A percentile compares a stretch with the other conserved stretches of the same genome.
These are phyloP conservation scores for Pharnaceum exiguum DNA, from an alignment of 148 eudicot genomes.

Conservation along the genomic window DNA sequence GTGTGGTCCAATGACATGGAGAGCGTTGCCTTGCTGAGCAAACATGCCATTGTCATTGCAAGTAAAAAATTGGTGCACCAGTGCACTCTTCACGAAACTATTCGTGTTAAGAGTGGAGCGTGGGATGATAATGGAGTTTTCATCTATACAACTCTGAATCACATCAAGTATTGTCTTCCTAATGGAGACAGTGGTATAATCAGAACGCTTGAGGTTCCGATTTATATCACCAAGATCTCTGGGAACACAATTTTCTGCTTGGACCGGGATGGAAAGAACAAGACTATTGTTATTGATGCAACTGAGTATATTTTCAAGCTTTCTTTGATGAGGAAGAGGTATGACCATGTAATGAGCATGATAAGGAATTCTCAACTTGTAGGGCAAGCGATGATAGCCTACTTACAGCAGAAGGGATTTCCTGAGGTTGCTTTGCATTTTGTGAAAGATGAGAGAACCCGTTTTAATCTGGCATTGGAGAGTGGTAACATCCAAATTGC, in stretches of 20 bases:
- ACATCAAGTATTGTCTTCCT: constrained; percentile 87
- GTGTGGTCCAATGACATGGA: constrained; percentile 93
- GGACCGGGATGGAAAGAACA: constrained; percentile 79
- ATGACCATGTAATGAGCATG: constrained; percentile 81
- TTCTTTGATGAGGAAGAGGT: constrained; percentile 58
- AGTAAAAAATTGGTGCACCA: constrained; percentile 67
- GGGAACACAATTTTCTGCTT: constrained; percentile 67
- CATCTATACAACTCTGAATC: constrained; percentile 71
- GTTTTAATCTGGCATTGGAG: constrained; percentile 68
- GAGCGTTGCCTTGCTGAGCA: constrained; percentile 79
- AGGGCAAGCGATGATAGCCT: constrained; percentile 87
- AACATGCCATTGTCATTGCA: constrained; percentile 70
- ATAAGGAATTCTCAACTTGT: constrained; percentile 74
- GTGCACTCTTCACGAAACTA: constrained; percentile 84
- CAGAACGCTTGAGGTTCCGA: constrained; percentile 69
- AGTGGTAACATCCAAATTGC: constrained; percentile 77
- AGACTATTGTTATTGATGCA: constrained; percentile 56
- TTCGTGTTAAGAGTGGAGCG: constrained; percentile 81
- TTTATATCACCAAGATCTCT: constrained; percentile 65
- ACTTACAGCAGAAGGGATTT: constrained; percentile 82
- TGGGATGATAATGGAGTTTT: constrained; percentile 95
- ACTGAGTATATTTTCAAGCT: constrained; percentile 77
- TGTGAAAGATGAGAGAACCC: constrained; percentile 77
- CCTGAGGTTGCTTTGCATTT: constrained; percentile 87
- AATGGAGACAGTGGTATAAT: constrained; percentile 91